Evolutionary conservation across 345 rosid genomes (phyloP).

Genomic region (Gossypium bickii): DNA sequence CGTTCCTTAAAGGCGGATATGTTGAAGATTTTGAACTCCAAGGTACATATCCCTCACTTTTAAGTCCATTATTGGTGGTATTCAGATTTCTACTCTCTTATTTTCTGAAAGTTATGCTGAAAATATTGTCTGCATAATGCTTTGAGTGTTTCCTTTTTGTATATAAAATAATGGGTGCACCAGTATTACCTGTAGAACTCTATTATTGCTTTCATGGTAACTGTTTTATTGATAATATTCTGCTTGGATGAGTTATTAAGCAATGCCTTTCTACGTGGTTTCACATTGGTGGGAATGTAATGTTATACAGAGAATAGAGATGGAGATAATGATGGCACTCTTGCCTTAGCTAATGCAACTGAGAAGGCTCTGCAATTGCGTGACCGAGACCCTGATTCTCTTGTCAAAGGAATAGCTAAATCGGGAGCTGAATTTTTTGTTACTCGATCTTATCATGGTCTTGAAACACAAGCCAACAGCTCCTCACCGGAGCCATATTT

Average conservation of each 20-base stretch:
- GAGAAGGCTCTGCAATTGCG: constrained; percentile 67
- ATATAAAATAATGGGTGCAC: not conserved
- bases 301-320: constrained; percentile 28
- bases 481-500: constrained; percentile 48
- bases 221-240: not conserved
- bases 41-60: constrained; percentile 29
- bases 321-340: constrained; percentile 39
- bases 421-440: constrained; percentile 79
- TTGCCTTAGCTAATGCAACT: constrained; percentile 56
- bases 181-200: not conserved
- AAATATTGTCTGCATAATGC: not conserved
- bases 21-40: constrained; percentile 53
- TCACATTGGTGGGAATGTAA: not conserved
- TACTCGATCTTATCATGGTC: constrained; percentile 69
- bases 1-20: constrained; percentile 76
- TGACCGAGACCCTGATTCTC: constrained; percentile 31
- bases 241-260: not conserved
- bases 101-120: not conserved
- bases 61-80: not conserved
- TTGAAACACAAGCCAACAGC: constrained; percentile 44
- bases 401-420: constrained; percentile 50
- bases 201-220: not conserved
- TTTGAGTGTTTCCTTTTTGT: not conserved
- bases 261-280: not conserved
- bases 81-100: not conserved